Percentiles rank a stretch among this genome's conserved stretches.
phyloP scores from a whole-genome alignment of 306 rosid species.

The Prunus padus region DNA sequence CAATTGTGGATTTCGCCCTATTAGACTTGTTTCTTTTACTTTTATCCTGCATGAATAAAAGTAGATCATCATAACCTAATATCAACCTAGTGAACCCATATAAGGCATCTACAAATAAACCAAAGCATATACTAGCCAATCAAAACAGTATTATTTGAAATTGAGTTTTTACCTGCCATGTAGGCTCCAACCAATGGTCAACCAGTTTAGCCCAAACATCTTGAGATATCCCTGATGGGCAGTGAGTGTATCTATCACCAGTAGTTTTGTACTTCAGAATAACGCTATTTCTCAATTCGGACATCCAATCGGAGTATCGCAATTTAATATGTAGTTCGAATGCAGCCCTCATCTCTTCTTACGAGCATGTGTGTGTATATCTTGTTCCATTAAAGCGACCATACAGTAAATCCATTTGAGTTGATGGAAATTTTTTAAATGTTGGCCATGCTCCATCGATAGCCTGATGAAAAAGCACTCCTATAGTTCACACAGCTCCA shows the following conservation, averaged over 20 bases:
- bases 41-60: no score
- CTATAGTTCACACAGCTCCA: background rate
- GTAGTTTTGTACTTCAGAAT: background rate
- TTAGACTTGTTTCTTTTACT: no score
- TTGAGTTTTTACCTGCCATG: no score
- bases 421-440: background rate
- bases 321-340: background rate
- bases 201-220: background rate
- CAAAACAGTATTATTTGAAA: no score
- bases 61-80: no score
- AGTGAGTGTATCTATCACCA: background rate
- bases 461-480: background rate
- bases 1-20: no score
- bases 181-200: no score
- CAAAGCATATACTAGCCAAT: no score
- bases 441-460: background rate
- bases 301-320: background rate
- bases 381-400: background rate
- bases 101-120: no score
- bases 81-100: no score
- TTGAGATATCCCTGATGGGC: background rate
- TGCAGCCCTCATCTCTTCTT: background rate
- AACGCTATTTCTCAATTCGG: background rate
- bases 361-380: background rate
- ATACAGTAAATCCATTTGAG: background rate